These are phyloP conservation scores for Thermomyces lanuginosus DNA, from an alignment of 2,329 filamentous ascomycete species.

Conservation along the genomic window DNA sequence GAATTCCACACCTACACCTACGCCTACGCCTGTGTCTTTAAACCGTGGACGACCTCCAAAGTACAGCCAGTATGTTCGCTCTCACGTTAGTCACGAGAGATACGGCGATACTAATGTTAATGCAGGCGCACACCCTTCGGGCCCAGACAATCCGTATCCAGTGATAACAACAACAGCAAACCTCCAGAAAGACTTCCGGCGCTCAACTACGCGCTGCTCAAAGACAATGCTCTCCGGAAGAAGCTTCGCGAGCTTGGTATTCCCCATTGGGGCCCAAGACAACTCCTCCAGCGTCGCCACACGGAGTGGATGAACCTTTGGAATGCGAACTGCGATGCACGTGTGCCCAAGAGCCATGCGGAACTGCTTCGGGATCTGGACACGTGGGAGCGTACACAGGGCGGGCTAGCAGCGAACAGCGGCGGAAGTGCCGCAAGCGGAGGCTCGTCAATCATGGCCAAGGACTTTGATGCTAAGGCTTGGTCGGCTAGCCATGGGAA, in stretches of 20 bases:
- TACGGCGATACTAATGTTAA: no score
- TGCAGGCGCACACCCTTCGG: no score
- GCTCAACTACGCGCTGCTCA: constrained; percentile 76
- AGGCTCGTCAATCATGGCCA: constrained; percentile 50
- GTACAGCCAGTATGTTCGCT: constrained; percentile 4
- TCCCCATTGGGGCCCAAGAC: constrained; percentile 49
- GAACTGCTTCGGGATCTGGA: constrained; percentile 68
- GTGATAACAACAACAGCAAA: constrained; percentile 17
- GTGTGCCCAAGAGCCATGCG: constrained; percentile 49
- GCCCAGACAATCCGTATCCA: no score
- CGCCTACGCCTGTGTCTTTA: no score
- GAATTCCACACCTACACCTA: no score
- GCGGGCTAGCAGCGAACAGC: constrained; percentile 36
- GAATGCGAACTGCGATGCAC: constrained; percentile 92
- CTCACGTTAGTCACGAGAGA: background rate
- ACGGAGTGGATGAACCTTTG: constrained; percentile 89
- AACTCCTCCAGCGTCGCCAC: constrained; percentile 61
- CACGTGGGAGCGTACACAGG: constrained; percentile 72
- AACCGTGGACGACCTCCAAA: no score
- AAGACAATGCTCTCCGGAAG: constrained; percentile 58
- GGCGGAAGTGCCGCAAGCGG: constrained; percentile 10
- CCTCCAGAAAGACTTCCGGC: constrained; percentile 53
- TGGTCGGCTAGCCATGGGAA: constrained; percentile 58
- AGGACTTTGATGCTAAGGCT: constrained; percentile 67
- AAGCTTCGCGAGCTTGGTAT: constrained; percentile 72